A percentile compares a stretch with the other conserved stretches of the same genome.
phyloP scores from a whole-genome alignment of 2,329 filamentous ascomycete species.

The Alternaria solani region DNA sequence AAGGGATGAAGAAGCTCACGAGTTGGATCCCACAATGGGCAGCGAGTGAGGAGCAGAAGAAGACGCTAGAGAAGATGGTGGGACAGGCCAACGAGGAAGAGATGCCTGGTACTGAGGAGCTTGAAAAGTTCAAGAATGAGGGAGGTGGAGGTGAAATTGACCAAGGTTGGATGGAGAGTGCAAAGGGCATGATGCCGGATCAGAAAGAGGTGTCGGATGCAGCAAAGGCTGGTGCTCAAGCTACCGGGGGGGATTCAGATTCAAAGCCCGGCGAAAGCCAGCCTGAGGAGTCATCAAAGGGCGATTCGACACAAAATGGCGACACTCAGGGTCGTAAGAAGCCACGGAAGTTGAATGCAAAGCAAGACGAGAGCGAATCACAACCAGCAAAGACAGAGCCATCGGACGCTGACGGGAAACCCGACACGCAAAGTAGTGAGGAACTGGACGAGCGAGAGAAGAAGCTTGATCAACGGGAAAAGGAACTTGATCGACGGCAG shows the following conservation, averaged over 20 bases:
- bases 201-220: conserved; percentile 12
- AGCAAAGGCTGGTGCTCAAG: conserved; percentile 4
- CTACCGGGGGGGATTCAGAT: not conserved
- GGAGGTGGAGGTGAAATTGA: conserved; percentile 14
- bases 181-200: conserved; percentile 22
- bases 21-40: conserved; percentile 26
- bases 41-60: conserved; percentile 29
- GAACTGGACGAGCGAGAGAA: not conserved
- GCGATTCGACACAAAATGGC: not conserved
- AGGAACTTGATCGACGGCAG: conserved; percentile 10
- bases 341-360: conserved; percentile 26
- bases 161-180: conserved; percentile 17
- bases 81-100: conserved; percentile 26
- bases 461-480: conserved; percentile 2
- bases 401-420: not conserved
- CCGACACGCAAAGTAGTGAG: not conserved
- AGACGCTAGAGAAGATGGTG: conserved; percentile 31
- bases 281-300: not conserved
- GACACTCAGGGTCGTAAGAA: conserved; percentile 19
- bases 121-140: conserved; percentile 25
- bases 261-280: conserved; percentile 1
- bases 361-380: not conserved
- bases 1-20: conserved; percentile 28
- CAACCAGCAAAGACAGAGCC: not conserved
- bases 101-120: conserved; percentile 25